Evolutionary conservation across 495 filamentous ascomycete species (phyloP), one percentile per base, ranked within the genome.

Genomic region (Annulohypoxylon bovei): DNA sequence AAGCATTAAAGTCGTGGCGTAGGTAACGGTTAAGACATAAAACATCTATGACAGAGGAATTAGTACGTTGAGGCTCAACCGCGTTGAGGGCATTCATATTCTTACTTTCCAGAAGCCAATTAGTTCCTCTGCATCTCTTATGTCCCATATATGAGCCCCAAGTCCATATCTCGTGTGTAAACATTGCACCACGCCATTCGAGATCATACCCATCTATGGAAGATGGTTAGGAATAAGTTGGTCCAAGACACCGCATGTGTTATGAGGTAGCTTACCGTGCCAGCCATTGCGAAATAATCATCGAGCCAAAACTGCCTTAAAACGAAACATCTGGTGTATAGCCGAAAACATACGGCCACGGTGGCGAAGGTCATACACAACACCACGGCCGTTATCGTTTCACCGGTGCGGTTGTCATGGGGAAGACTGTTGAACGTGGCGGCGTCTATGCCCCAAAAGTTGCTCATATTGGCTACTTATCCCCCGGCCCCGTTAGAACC

Each of bases 321-420:
- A 28, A 73, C 35, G 22, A 70, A 73, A 28, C 53, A 23, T 35
- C 71, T 73, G 18, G 66, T 68, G 44, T 73, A 73, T 63, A 73
- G 27, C n/a, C 71, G 71, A 11, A 63, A 20, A n/a, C 20, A 53
- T 20, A 73, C 71, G 16, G 71, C 67, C 4, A 28, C 2, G 18
- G 67, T 70, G 20, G 71, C 71, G 27, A 67, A 44, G 6, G 20
- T 8, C 52, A 70, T 67, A 11, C 65, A 73, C 30, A 70, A 3
- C 22, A 63, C 56, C 16, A 64, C 67, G 14, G 62, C 67, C 23
- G 16, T 40, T 67, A 73, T 70, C 50, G 62, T 58, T 2, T 67
- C 57, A 27, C 56, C 33, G 46, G 14, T 2, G 20, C 67, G 71
- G n/a, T 60, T 70, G 62, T 70, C 62, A 52, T 70, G 66, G 18